These are phyloP conservation scores for Nicotiana tabacum DNA, from an alignment of 257 asterid genomes.

Conservation along the genomic window DNA sequence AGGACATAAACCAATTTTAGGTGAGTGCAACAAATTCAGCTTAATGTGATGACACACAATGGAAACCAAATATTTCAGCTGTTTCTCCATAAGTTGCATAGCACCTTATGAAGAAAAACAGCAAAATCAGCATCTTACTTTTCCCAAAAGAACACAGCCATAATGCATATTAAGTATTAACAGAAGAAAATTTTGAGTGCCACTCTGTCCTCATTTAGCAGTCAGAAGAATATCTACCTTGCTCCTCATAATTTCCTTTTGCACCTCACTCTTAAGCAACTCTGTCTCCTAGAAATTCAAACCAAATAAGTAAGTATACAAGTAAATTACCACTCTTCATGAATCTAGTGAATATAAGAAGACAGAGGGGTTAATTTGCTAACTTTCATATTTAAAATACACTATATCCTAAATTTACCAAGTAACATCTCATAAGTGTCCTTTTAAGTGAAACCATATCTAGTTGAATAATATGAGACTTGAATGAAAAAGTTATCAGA, in stretches of 20 bases:
- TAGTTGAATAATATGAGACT: background rate
- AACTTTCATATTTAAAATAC: background rate
- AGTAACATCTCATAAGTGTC: background rate
- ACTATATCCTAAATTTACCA: background rate
- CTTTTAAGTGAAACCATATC: background rate
- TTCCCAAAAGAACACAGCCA: background rate
- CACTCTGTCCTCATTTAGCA: background rate
- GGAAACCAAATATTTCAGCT: background rate
- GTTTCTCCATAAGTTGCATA: background rate
- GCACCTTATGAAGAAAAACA: background rate
- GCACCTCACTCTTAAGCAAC: conserved; percentile 38
- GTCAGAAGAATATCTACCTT: conserved; percentile 28
- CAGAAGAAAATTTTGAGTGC: background rate
- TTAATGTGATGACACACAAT: background rate
- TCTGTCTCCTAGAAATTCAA: conserved; percentile 37
- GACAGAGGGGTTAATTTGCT: background rate
- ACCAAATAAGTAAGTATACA: background rate
- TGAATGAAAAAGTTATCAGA: background rate
- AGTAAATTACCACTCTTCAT: background rate
- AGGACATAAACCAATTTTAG: background rate
- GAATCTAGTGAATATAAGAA: background rate
- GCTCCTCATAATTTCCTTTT: conserved; percentile 27
- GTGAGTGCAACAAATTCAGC: background rate
- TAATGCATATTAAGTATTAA: background rate
- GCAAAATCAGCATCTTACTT: conserved; percentile 1